phyloP scores from a whole-genome alignment of 257 asterid species.

The Solanum appendiculatum region DNA sequence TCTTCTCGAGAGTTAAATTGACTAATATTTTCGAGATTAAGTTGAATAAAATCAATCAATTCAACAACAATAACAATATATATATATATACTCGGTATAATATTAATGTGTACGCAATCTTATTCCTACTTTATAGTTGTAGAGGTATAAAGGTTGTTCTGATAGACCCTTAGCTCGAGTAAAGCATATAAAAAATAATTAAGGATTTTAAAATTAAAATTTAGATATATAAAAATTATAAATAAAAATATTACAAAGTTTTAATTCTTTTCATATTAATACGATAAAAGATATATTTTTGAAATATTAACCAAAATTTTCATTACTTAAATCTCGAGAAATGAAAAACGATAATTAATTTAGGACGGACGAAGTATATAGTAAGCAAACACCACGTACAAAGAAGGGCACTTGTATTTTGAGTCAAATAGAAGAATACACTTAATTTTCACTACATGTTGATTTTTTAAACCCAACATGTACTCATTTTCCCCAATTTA shows the following conservation, averaged over 20 bases:
- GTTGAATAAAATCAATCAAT: background rate
- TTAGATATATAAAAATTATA: background rate
- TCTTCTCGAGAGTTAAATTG: background rate
- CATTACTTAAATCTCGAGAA: background rate
- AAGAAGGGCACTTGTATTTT: background rate
- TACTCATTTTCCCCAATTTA: background rate
- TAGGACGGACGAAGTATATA: background rate
- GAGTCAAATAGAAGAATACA: background rate
- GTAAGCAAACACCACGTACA: background rate
- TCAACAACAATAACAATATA: background rate
- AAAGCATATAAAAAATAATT: background rate
- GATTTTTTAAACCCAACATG: background rate
- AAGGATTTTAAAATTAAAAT: background rate
- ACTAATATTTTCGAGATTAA: background rate
- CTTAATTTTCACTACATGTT: background rate
- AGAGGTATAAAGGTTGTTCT: background rate
- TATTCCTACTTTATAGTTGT: background rate
- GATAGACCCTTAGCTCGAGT: background rate
- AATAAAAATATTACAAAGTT: background rate
- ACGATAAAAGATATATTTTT: background rate
- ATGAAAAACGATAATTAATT: background rate
- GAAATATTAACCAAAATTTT: background rate
- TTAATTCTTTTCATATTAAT: background rate
- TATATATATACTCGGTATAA: background rate
- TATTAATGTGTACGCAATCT: background rate